phyloP scores from a whole-genome alignment of 805 yeast genomes.

The Blastobotrys attinorum region DNA sequence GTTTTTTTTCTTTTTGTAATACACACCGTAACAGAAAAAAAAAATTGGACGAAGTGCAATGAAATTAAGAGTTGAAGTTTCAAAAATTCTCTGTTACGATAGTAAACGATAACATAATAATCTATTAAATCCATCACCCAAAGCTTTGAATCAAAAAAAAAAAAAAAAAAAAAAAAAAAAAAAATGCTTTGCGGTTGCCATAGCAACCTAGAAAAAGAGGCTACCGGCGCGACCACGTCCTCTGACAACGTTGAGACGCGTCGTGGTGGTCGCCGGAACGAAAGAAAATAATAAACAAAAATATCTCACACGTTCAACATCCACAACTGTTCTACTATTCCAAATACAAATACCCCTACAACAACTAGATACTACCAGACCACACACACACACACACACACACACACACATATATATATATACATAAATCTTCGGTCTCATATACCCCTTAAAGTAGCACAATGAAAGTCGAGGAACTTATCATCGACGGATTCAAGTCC shows the following conservation, averaged over 20 bases:
- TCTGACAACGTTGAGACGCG: background rate
- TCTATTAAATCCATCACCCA: too few species aligned
- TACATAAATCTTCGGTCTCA: too few species aligned
- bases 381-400: background rate
- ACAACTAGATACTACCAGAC: background rate
- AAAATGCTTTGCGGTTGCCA: too few species aligned
- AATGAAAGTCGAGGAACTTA: conserved; percentile 93
- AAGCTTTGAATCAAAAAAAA: too few species aligned
- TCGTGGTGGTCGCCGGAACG: background rate
- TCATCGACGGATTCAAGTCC: conserved; percentile 95
- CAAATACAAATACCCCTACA: background rate
- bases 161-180: too few species aligned
- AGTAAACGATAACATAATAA: too few species aligned
- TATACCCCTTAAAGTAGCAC: background rate
- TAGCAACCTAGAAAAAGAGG: background rate
- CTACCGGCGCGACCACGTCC: background rate
- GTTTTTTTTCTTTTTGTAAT: too few species aligned
- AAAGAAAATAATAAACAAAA: background rate
- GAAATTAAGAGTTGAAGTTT: too few species aligned
- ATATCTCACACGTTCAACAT: background rate
- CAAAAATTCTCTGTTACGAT: too few species aligned
- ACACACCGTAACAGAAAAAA: too few species aligned
- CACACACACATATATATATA: too few species aligned
- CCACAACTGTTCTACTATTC: background rate
- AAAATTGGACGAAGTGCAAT: too few species aligned